Conservation (phyloP, 768 basidiomycete genomes). For the Termitomyces heimii region DNA sequence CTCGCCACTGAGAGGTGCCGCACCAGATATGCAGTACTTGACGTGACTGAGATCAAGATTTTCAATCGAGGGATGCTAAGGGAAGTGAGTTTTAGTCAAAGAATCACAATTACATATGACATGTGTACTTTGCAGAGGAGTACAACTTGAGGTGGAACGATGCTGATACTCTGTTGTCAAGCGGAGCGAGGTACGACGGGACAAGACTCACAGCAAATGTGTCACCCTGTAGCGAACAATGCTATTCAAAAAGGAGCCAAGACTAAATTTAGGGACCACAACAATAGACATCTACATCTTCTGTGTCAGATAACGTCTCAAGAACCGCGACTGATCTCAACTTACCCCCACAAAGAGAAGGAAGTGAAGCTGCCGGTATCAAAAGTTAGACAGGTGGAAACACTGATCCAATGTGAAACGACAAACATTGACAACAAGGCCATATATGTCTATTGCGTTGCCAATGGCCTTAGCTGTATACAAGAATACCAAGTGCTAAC, state of each 20-base stretch:
- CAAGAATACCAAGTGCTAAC: background rate
- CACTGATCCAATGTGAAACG: background rate
- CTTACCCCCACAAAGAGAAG: constrained; percentile 46
- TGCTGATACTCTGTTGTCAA: constrained; percentile 22
- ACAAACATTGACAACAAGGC: constrained; percentile 50
- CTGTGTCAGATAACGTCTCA: background rate
- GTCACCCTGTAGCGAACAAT: constrained; percentile 49
- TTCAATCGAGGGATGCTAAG: constrained; percentile 45
- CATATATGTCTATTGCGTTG: constrained; percentile 45
- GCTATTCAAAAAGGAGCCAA: constrained; percentile 47
- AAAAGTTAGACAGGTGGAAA: background rate
- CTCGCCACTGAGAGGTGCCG: constrained; percentile 58
- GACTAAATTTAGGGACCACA: constrained; percentile 61
- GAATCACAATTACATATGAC: background rate
- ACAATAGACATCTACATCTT: constrained; percentile 44
- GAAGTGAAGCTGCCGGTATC: constrained; percentile 39
- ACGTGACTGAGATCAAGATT: constrained; percentile 46
- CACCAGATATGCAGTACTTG: constrained; percentile 50
- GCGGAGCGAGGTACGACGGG: background rate
- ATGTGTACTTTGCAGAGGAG: constrained; percentile 59
- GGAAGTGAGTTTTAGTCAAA: background rate
- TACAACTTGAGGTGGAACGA: constrained; percentile 64
- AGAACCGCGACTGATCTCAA: constrained; percentile 8
- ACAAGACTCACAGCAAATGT: constrained; percentile 43
- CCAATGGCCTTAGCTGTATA: background rate